Evolutionary conservation across 2,329 filamentous ascomycete species (phyloP).

Genomic region (Aspergillus sp.): DNA sequence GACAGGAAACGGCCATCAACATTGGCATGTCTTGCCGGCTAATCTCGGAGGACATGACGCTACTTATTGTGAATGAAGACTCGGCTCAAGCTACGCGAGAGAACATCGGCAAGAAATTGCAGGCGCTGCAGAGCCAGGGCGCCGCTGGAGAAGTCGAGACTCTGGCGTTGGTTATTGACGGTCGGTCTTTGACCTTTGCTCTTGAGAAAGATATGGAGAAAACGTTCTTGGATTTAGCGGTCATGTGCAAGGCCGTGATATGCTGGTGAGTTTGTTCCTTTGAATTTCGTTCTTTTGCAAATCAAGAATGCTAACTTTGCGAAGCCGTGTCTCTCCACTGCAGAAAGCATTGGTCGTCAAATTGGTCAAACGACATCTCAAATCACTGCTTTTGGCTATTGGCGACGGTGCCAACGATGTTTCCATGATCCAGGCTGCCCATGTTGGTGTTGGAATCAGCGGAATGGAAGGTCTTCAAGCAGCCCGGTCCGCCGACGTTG

Average conservation of each 20-base stretch:
- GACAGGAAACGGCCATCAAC: constrained; percentile 98
- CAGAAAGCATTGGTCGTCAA: constrained; percentile 98
- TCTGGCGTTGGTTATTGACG: constrained; percentile 87
- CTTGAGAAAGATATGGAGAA: constrained; percentile 92
- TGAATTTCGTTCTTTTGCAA: neutral
- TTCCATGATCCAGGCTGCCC: constrained; percentile 99
- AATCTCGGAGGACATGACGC: constrained; percentile 96
- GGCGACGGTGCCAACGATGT: constrained; percentile 98
- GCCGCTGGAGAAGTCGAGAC: constrained; percentile 60
- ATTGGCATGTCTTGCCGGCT: constrained; percentile 99
- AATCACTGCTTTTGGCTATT: constrained; percentile 87
- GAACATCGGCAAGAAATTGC: constrained; percentile 87
- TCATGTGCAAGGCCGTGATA: constrained; percentile 98
- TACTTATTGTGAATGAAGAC: constrained; percentile 94
- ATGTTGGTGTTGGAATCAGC: constrained; percentile 95
- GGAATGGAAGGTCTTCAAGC: constrained; percentile 95
- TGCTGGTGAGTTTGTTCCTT: constrained; percentile 52
- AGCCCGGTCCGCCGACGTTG: constrained; percentile 87
- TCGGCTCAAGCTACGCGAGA: constrained; percentile 67
- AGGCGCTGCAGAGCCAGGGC: constrained; percentile 78
- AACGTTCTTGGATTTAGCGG: constrained; percentile 80
- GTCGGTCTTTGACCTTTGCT: constrained; percentile 87
- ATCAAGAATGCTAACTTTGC: neutral
- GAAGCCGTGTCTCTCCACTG: constrained; percentile 83
- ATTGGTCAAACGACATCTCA: constrained; percentile 88